Conservation (phyloP, 2,329 filamentous ascomycete species). For the Clonostachys rhizophaga region DNA sequence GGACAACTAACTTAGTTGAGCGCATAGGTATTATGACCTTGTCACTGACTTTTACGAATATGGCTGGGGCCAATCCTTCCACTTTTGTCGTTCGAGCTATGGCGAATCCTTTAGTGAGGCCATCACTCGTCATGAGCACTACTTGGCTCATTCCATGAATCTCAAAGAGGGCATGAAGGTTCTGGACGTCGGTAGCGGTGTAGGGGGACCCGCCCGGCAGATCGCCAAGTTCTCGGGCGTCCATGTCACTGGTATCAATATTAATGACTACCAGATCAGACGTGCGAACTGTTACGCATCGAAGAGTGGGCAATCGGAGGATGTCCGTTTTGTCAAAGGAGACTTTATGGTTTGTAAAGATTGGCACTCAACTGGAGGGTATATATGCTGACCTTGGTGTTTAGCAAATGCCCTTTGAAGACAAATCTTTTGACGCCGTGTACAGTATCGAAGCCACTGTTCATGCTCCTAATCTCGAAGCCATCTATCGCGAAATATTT, state of each 20-base stretch:
- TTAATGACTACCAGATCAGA: conserved; percentile 98
- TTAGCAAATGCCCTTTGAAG: conserved; percentile 92
- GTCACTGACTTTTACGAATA: conserved; percentile 97
- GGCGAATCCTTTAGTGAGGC: conserved; percentile 87
- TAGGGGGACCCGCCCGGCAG: conserved; percentile 90
- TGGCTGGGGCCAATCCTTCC: conserved; percentile 93
- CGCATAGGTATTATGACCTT: conserved; percentile 82
- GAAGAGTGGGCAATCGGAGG: conserved; percentile 74
- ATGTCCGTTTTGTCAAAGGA: conserved; percentile 85
- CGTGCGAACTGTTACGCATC: conserved; percentile 79
- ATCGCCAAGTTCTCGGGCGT: conserved; percentile 93
- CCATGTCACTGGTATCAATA: conserved; percentile 90
- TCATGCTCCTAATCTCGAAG: conserved; percentile 85
- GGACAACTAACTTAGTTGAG: conserved; percentile 8
- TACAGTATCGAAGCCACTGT: conserved; percentile 98
- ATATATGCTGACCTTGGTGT: conserved; percentile 4
- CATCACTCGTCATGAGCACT: conserved; percentile 96
- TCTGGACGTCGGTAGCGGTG: conserved; percentile 93
- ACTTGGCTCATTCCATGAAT: conserved; percentile 84
- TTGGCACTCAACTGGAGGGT: neutral
- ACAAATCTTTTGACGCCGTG: conserved; percentile 88
- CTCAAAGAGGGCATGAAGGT: conserved; percentile 85
- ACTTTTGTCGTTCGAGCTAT: conserved; percentile 90
- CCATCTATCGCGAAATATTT: conserved; percentile 92
- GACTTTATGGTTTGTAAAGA: conserved; percentile 76